Evolutionary conservation across 768 basidiomycete species (phyloP), one percentile per base, ranked within the genome.

Genomic region (Tulasnella sp.): DNA sequence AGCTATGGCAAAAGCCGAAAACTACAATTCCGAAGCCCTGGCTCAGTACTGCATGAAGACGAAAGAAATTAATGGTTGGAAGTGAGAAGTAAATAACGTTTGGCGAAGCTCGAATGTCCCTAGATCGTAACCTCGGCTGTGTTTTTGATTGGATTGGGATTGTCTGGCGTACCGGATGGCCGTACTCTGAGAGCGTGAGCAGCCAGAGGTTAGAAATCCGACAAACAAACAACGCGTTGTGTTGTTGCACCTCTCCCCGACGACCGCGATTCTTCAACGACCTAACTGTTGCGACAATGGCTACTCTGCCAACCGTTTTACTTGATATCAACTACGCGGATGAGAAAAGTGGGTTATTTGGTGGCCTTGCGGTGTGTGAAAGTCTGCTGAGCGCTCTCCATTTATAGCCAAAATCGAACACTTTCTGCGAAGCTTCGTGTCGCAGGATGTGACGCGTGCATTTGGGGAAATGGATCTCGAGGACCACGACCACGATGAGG

Each of bases 391-490:
- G 14, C n/a, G 34, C 5, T 11, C 17, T n/a, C 64, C 49, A 40
- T 39, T 52, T 39, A 2, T 80, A 95, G 93, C 87, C 17, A 88
- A 85, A 83, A 93, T 96, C 81, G 85, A 84, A 64, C 85, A 85
- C 77, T 94, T 96, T 81, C 81, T 96, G 79, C 88, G 89, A 67
- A 89, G 86, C 67, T 95, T 89, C 84, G 87, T 89, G 79, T 85
- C 85, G 75, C 42, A 91, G 82, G 92, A 93, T 80, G 83, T 94
- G 72, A 86, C 87, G 64, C 84, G 84, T 69, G 88, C 88, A 78
- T 87, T 95, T 75, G 91, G 90, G 40, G 88, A 89, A 81, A 90
- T 96, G 82, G 88, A 87, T 74, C 87, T 94, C 58, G 85, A 86
- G 64, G 91, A 89, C 67, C 84, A 84, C 76, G 84, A 85, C 25